Evolutionary conservation across 768 basidiomycete species (phyloP), one percentile per base, ranked within the genome.

Genomic region (Xanthoconium purpureum): DNA sequence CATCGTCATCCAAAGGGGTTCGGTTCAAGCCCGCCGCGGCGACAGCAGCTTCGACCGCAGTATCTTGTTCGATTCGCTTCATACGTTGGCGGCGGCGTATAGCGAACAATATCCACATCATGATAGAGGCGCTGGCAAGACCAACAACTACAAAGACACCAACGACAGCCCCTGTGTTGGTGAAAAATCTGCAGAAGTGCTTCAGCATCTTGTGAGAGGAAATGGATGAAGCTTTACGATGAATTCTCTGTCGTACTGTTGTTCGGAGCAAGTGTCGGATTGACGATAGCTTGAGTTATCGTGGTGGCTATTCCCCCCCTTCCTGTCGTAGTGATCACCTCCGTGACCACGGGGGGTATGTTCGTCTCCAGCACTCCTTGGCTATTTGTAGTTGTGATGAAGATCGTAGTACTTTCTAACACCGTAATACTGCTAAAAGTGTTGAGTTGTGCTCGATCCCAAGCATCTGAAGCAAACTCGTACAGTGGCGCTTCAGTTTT

Each of bases 141-240:
- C 94, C 95, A 17, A 95, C 90, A 15, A 94, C 84, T 38, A 92
- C 83, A 64, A 97, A 98, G 9, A 94, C 90, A 44, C 91, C 96
- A 1, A 88, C 88, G 4, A 98, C 94, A 12, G 94, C 95, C 18
- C 93, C 93, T 24, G 87, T 89, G 67, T 96, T 91, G 48, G 71
- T 71, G 73, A 96, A 95, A 75, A 97, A 98, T 54, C 89, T 91
- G 55, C 17, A 43, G 6, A 33, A 32, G n/a, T 59, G 40, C 17
- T 49, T 62, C 47, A 64, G 59, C 35, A 48, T 35, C 14, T 28
- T 15, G 45, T 17, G 15, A 5, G 36, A 47, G 30, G 14, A 45
- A 39, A 40, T 39, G 32, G 64, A 24, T 6, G 38, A 56, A 57
- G 36, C 24, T 72, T 71, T 69, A 90, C 89, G 82, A 74, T 44